Percentiles rank a stretch among this genome's conserved stretches.
Evolutionary conservation across 2,329 filamentous ascomycete genomes (phyloP).

Genomic region (Colletotrichum lindemuthianum): DNA sequence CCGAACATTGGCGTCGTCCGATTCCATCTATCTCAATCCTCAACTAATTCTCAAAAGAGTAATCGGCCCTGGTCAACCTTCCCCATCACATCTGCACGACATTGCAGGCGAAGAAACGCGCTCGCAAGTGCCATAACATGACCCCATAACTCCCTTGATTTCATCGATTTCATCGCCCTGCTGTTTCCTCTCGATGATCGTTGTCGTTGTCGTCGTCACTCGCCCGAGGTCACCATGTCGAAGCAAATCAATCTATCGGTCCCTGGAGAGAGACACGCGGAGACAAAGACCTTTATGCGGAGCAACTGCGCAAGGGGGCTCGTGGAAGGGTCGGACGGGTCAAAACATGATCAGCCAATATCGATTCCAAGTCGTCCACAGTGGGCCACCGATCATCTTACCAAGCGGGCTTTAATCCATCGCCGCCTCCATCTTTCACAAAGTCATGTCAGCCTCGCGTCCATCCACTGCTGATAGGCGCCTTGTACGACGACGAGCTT

Average conservation of each 20-base stretch:
- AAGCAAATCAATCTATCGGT: not conserved
- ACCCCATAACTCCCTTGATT: not conserved
- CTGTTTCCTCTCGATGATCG: not conserved
- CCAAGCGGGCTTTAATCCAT: slow-evolving; percentile 14
- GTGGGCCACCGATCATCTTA: slow-evolving; percentile 19
- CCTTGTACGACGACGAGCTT: slow-evolving; percentile 5
- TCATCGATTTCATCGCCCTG: not conserved
- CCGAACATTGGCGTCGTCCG: slow-evolving; percentile 21
- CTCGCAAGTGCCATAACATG: slow-evolving; percentile 8
- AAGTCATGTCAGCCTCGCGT: slow-evolving; percentile 23
- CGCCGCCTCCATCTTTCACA: slow-evolving; percentile 4
- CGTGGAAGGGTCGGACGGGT: slow-evolving; percentile 1
- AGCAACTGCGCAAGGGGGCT: not conserved
- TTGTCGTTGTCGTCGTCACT: not conserved
- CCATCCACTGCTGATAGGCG: slow-evolving; percentile 1
- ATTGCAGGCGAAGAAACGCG: slow-evolving; percentile 21
- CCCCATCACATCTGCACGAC: slow-evolving; percentile 29
- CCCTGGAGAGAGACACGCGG: not conserved
- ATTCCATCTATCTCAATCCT: slow-evolving; percentile 15
- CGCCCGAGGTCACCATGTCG: slow-evolving; percentile 13
- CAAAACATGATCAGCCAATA: slow-evolving; percentile 19
- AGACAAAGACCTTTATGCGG: slow-evolving; percentile 5
- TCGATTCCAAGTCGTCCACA: slow-evolving; percentile 11
- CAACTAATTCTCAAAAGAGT: slow-evolving; percentile 16
- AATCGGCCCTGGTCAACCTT: slow-evolving; percentile 6